Percentiles rank a stretch among this genome's conserved stretches.
phyloP scores from a whole-genome alignment of 495 filamentous ascomycete genomes.

The Aspergillus homomorphus region DNA sequence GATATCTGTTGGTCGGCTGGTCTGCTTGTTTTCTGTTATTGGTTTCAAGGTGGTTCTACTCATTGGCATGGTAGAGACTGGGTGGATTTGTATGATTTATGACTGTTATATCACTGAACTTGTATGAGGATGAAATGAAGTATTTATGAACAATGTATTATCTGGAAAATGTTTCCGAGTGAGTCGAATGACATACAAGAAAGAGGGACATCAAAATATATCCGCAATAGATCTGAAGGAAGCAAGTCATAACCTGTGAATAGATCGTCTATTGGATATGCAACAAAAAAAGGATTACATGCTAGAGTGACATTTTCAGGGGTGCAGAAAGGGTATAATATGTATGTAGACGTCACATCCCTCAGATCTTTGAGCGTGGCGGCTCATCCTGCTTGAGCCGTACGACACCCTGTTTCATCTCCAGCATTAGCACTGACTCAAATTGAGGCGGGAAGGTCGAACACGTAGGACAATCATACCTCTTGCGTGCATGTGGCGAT shows the following conservation, averaged over 20 bases:
- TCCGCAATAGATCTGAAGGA: too few relatives aligned
- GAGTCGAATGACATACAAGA: too few relatives aligned
- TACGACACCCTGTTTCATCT: constrained; percentile 38
- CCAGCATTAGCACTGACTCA: constrained; percentile 6
- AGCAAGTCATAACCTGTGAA: too few relatives aligned
- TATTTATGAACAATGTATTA: neutral
- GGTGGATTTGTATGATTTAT: neutral
- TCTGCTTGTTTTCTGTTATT: neutral
- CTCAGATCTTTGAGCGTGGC: constrained; percentile 30
- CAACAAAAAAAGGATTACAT: neutral
- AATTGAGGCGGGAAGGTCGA: neutral
- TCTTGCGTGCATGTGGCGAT: constrained; percentile 62
- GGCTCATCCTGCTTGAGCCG: constrained; percentile 45
- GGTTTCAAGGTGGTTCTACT: constrained; percentile 1
- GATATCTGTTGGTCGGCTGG: neutral
- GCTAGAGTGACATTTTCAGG: neutral
- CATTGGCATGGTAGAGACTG: neutral
- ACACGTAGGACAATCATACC: constrained; percentile 26
- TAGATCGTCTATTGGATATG: neutral
- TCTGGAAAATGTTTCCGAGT: neutral
- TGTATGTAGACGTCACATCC: neutral
- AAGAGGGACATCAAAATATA: too few relatives aligned
- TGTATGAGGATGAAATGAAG: neutral
- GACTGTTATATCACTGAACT: neutral
- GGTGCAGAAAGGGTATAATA: neutral